Base-by-base conservation (phyloP, 495 filamentous ascomycete species). In the Evernia prunastri region DNA sequence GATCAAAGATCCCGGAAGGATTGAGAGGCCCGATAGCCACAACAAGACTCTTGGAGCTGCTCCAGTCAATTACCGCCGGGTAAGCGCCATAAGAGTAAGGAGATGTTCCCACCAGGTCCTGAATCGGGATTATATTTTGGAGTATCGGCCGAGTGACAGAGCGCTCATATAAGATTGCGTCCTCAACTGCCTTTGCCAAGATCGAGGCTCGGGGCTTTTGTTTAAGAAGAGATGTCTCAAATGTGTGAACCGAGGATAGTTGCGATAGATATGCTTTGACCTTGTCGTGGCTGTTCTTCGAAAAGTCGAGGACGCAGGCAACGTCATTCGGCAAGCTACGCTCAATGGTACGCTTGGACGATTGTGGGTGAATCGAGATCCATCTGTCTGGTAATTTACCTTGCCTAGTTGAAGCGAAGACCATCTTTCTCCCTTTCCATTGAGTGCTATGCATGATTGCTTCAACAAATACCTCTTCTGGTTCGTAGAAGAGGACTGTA, bases 381-480 rank as follows among this genome's bases (percentile, higher is more conserved):
- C 12, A 53, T 9, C 49, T 8, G 9, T 13, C 27, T 25, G 49
- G 12, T 53, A 12, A 12, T 53, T 9, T 9, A n/a, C 18, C 20
- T 11, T 11, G 11, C n/a, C 27, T 53, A 17, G 49, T n/a, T 25
- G n/a, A n/a, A 8, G 49, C n/a, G 49, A 53, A 53, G 27, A 53
- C 20, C 18, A 53, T 25, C 49, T 53, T 25, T 53, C n/a, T 9
- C 9, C 27, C 42, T 45, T 45, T 45, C 42, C 42, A 45, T 11
- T 11, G 20, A 11, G 11, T 45, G 42, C 20, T 11, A 45, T 45
- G 68, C 1, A 84, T n/a, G 25, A 62, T 25, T 11, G 11, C 20
- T 11, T 17, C 27, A 8, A 25, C 49, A 53, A 53, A 25, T 45
- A 45, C 11, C 42, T 45, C 42, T 45, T 45, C 42, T 11, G 42